Conservation (phyloP, 768 basidiomycete genomes). For the Macrocybe gigantea region DNA sequence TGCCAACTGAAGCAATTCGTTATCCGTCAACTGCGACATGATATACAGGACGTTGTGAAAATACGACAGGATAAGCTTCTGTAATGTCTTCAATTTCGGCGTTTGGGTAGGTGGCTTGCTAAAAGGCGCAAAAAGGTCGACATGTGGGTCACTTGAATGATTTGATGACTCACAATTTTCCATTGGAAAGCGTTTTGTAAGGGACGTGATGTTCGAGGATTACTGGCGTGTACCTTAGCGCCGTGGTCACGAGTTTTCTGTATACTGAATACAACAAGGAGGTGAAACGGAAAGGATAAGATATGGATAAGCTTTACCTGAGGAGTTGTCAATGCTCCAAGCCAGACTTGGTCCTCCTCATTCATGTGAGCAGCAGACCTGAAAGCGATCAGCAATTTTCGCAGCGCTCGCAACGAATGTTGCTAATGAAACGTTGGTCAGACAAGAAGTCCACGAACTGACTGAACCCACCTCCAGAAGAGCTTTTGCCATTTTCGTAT, state of each 20-base stretch:
- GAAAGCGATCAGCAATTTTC: slow-evolving; percentile 86
- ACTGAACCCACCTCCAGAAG: slow-evolving; percentile 55
- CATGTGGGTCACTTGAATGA: neutral
- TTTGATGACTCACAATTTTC: slow-evolving; percentile 67
- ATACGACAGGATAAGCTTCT: slow-evolving; percentile 84
- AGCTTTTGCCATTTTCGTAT: slow-evolving; percentile 81
- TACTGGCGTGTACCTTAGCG: slow-evolving; percentile 87
- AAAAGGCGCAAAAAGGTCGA: slow-evolving; percentile 5
- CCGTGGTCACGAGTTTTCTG: slow-evolving; percentile 83
- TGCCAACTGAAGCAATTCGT: slow-evolving; percentile 60
- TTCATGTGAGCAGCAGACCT: slow-evolving; percentile 88
- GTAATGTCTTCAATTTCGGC: slow-evolving; percentile 74
- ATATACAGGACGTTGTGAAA: slow-evolving; percentile 84
- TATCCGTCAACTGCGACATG: slow-evolving; percentile 68
- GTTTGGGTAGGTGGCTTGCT: slow-evolving; percentile 86
- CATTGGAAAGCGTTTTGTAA: slow-evolving; percentile 74
- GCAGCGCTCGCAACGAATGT: slow-evolving; percentile 76
- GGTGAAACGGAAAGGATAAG: neutral
- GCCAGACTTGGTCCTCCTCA: slow-evolving; percentile 75
- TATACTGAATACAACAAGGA: slow-evolving; percentile 56
- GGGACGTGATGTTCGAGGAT: slow-evolving; percentile 85
- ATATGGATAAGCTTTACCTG: slow-evolving; percentile 39
- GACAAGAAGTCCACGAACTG: neutral
- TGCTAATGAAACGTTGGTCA: slow-evolving; percentile 40
- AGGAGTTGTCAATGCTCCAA: slow-evolving; percentile 81